These are phyloP conservation scores for Plasmodium chabaudi DNA, from an alignment of 169 alveolate species.

Conservation along the genomic window DNA sequence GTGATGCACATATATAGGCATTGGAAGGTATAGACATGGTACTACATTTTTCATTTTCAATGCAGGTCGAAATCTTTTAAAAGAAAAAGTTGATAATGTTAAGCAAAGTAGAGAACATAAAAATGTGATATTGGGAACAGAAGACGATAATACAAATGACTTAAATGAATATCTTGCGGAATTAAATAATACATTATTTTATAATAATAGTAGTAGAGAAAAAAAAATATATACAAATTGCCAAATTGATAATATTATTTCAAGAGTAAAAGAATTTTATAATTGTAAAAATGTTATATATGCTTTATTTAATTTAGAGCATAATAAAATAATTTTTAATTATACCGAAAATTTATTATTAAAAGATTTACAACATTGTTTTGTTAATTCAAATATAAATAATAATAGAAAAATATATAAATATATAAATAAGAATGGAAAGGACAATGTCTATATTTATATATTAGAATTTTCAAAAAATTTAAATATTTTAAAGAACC, in stretches of 20 bases:
- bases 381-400: slow-evolving; percentile 29
- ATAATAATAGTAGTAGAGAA: neutral
- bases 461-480: slow-evolving; percentile 23
- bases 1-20: too few species aligned
- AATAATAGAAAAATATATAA: slow-evolving; percentile 26
- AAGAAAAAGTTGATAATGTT: slow-evolving; percentile 38
- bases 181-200: slow-evolving; percentile 6
- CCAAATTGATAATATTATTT: neutral
- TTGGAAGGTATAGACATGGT: too few species aligned
- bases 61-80: slow-evolving; percentile 16
- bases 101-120: slow-evolving; percentile 31
- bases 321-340: slow-evolving; percentile 41
- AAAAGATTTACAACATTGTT: slow-evolving; percentile 27
- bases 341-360: slow-evolving; percentile 20
- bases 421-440: slow-evolving; percentile 29
- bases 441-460: slow-evolving; percentile 36
- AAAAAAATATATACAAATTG: neutral
- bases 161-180: slow-evolving; percentile 20
- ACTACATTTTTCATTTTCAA: neutral
- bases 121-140: neutral
- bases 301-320: slow-evolving; percentile 43
- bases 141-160: neutral
- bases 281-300: slow-evolving; percentile 49
- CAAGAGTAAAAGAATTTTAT: slow-evolving; percentile 25
- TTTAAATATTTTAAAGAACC: slow-evolving; percentile 19